Conservation (phyloP, 2,329 filamentous ascomycete species). For the Nemania diffusa region DNA sequence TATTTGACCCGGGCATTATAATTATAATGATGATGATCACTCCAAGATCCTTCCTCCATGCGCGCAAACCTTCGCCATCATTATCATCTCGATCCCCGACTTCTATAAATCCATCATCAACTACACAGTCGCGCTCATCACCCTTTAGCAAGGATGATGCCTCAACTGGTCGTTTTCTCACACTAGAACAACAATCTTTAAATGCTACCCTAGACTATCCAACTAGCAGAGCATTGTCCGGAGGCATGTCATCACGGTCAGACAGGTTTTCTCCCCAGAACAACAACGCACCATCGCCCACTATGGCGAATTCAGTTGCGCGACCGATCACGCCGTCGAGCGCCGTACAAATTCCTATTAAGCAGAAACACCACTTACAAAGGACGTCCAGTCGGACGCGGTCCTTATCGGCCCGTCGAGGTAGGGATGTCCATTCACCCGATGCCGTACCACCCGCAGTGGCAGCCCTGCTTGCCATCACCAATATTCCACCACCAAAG, state of each 20-base stretch:
- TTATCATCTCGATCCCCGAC: conserved; percentile 29
- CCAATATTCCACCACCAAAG: conserved; percentile 66
- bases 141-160: conserved; percentile 49
- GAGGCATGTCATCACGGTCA: conserved; percentile 42
- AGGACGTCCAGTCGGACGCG: conserved; percentile 53
- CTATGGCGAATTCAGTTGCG: conserved; percentile 47
- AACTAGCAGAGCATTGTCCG: conserved; percentile 43
- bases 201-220: conserved; percentile 33
- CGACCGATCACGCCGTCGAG: conserved; percentile 57
- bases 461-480: conserved; percentile 69
- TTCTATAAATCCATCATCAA: conserved; percentile 32
- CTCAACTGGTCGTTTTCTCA: conserved; percentile 37
- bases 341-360: conserved; percentile 65
- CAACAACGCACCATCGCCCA: conserved; percentile 45
- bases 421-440: conserved; percentile 60
- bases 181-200: conserved; percentile 28
- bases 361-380: conserved; percentile 51
- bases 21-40: conserved; percentile 54
- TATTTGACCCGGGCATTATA: conserved; percentile 15
- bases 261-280: conserved; percentile 42
- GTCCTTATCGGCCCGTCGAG: conserved; percentile 48
- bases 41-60: conserved; percentile 54
- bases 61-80: conserved; percentile 44
- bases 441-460: conserved; percentile 68
- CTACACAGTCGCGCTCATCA: conserved; percentile 29